Conservation (phyloP, 2,329 filamentous ascomycete species). For the Ascochyta rabiei region DNA sequence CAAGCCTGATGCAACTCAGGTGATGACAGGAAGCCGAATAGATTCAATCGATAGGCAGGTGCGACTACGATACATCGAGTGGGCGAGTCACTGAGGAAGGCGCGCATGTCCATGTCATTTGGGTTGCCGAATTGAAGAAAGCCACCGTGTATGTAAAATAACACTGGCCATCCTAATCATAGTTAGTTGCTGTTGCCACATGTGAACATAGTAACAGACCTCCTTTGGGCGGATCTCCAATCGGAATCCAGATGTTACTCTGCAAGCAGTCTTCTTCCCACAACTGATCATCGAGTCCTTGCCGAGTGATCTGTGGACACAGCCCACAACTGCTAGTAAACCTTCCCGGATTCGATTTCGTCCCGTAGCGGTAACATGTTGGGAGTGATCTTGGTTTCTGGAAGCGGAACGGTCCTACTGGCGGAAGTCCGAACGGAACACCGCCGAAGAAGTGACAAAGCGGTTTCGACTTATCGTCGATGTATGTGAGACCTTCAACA, state of each 20-base stretch:
- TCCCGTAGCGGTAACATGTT: conserved; percentile 58
- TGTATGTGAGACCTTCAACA: conserved; percentile 57
- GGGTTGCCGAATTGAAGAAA: conserved; percentile 63
- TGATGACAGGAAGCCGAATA: conserved; percentile 62
- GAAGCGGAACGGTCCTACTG: conserved; percentile 56
- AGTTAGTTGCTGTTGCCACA: not conserved
- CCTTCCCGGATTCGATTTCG: conserved; percentile 52
- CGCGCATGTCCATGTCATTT: conserved; percentile 54
- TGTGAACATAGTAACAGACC: conserved; percentile 23
- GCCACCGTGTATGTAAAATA: conserved; percentile 64
- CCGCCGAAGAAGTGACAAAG: conserved; percentile 61
- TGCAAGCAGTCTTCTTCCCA: conserved; percentile 63
- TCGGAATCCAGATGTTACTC: conserved; percentile 61
- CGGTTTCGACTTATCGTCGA: conserved; percentile 37
- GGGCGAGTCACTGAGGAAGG: conserved; percentile 57
- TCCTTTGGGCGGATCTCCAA: conserved; percentile 50
- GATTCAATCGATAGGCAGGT: conserved; percentile 63
- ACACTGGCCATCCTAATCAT: conserved; percentile 60
- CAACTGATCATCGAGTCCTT: conserved; percentile 30
- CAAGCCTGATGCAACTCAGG: conserved; percentile 52
- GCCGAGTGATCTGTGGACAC: conserved; percentile 57
- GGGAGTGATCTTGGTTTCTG: conserved; percentile 56
- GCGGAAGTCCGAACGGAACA: conserved; percentile 62
- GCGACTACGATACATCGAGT: conserved; percentile 57
- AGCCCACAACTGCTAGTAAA: conserved; percentile 51